A percentile compares a stretch with the other conserved stretches of the same genome.
Conservation (phyloP, 441 rosid genomes). For the Bruguiera hainesii region DNA sequence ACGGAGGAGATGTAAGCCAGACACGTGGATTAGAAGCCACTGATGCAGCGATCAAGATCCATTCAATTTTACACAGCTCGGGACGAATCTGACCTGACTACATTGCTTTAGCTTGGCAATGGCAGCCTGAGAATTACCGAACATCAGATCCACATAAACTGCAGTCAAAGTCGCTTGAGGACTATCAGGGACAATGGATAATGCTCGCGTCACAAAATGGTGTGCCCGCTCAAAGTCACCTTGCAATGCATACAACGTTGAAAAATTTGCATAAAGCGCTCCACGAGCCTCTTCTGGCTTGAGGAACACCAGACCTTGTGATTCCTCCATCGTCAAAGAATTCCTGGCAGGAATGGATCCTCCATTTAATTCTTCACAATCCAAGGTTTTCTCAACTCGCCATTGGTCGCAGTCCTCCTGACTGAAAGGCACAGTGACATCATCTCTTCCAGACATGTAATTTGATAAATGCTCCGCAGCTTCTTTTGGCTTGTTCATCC, state of each 20-base stretch:
- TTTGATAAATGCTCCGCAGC: slow-evolving; percentile 71
- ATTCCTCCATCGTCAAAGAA: slow-evolving; percentile 32
- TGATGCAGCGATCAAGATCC: slow-evolving; percentile 39
- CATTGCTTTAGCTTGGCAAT: slow-evolving; percentile 68
- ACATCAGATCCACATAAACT: slow-evolving; percentile 65
- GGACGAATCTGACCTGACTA: slow-evolving; percentile 60
- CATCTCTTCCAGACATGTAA: slow-evolving; percentile 55
- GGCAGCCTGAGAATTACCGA: slow-evolving; percentile 77
- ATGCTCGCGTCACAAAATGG: slow-evolving; percentile 48
- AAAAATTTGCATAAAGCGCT: slow-evolving; percentile 69
- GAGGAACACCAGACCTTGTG: slow-evolving; percentile 40
- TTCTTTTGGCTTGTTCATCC: slow-evolving; percentile 73
- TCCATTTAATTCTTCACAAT: slow-evolving; percentile 61
- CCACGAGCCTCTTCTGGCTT: slow-evolving; percentile 93
- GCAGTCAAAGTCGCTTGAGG: slow-evolving; percentile 76
- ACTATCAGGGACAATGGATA: slow-evolving; percentile 52
- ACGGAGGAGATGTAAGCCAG: slow-evolving; percentile 26
- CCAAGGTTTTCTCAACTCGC: slow-evolving; percentile 46
- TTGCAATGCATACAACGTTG: slow-evolving; percentile 57
- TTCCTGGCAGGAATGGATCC: slow-evolving; percentile 34
- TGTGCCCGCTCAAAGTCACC: slow-evolving; percentile 72
- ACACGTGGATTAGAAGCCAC: slow-evolving; percentile 28
- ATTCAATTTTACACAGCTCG: slow-evolving; percentile 42
- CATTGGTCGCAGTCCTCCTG: slow-evolving; percentile 70
- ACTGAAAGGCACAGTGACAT: slow-evolving; percentile 60